phyloP scores from a whole-genome alignment of 2,329 filamentous ascomycete species.

The Akanthomyces lecanii region DNA sequence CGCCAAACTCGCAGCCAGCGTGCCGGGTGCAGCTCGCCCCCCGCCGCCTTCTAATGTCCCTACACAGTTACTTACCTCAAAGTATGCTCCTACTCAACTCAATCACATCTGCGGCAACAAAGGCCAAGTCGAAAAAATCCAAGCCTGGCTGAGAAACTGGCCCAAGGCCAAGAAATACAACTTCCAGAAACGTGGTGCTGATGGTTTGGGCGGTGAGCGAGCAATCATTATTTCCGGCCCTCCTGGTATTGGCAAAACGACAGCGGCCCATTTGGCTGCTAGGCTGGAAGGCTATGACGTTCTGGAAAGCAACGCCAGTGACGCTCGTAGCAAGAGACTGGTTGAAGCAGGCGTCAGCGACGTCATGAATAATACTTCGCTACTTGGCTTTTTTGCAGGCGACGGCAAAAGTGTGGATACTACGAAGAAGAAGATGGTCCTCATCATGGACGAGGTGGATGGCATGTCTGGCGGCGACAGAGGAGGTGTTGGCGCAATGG shows the following conservation, averaged over 20 bases:
- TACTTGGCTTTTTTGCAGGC: slow-evolving; percentile 84
- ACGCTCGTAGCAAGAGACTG: slow-evolving; percentile 91
- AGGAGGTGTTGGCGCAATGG: slow-evolving; percentile 89
- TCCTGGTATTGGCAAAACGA: slow-evolving; percentile 96
- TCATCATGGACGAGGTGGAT: slow-evolving; percentile 99
- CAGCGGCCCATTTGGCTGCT: slow-evolving; percentile 88
- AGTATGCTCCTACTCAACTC: slow-evolving; percentile 83
- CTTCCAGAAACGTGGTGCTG: slow-evolving; percentile 78
- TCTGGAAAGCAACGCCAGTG: slow-evolving; percentile 92
- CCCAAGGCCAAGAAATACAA: slow-evolving; percentile 70
- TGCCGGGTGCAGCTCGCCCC: slow-evolving; percentile 22
- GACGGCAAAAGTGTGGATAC: slow-evolving; percentile 76
- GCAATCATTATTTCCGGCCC: slow-evolving; percentile 95
- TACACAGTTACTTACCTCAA: slow-evolving; percentile 82
- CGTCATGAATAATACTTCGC: slow-evolving; percentile 87
- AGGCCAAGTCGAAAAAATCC: slow-evolving; percentile 79
- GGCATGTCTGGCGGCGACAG: slow-evolving; percentile 97
- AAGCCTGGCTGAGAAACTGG: slow-evolving; percentile 82
- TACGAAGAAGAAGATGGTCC: slow-evolving; percentile 84
- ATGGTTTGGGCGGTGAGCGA: slow-evolving; percentile 77
- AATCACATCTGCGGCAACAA: slow-evolving; percentile 96
- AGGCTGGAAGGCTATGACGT: slow-evolving; percentile 91
- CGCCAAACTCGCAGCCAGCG: slow-evolving; percentile 39
- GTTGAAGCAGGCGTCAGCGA: slow-evolving; percentile 86
- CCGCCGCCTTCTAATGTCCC: slow-evolving; percentile 35